phyloP scores from a whole-genome alignment of 2,329 filamentous ascomycete species.

The Monosporascus sp. region DNA sequence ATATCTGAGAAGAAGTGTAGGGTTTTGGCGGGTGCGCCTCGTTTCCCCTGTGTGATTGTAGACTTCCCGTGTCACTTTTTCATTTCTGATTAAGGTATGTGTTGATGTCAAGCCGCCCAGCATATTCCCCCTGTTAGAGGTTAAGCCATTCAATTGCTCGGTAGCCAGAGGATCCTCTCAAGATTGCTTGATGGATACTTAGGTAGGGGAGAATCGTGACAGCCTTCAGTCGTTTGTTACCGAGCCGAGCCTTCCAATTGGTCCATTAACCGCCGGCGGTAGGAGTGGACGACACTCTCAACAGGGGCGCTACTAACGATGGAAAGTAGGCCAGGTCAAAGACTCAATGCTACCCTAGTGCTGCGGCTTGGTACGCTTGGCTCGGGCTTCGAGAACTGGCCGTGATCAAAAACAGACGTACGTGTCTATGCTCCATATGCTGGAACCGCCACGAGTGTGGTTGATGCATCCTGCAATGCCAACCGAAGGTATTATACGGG shows the following conservation, averaged over 20 bases:
- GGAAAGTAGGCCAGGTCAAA: no score
- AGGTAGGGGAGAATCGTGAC: no score
- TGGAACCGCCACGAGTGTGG: background rate
- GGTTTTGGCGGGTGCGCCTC: no score
- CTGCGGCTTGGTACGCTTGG: no score
- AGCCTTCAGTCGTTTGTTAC: background rate
- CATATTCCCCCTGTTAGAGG: background rate
- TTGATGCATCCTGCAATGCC: background rate
- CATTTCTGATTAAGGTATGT: background rate
- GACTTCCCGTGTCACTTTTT: no score
- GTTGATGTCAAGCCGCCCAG: background rate
- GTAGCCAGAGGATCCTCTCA: background rate
- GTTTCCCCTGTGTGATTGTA: no score
- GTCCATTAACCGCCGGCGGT: background rate
- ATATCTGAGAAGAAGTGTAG: background rate
- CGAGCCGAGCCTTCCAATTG: background rate
- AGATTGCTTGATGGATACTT: no score
- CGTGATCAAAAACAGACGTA: background rate
- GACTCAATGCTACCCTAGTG: no score
- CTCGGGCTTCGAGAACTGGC: background rate
- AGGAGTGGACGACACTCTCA: background rate
- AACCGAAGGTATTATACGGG: no score
- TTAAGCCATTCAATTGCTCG: background rate
- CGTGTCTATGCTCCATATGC: background rate
- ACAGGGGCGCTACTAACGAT: no score